These are phyloP conservation scores for Begonia fuchsioides DNA, from an alignment of 306 rosid species.

Conservation along the genomic window DNA sequence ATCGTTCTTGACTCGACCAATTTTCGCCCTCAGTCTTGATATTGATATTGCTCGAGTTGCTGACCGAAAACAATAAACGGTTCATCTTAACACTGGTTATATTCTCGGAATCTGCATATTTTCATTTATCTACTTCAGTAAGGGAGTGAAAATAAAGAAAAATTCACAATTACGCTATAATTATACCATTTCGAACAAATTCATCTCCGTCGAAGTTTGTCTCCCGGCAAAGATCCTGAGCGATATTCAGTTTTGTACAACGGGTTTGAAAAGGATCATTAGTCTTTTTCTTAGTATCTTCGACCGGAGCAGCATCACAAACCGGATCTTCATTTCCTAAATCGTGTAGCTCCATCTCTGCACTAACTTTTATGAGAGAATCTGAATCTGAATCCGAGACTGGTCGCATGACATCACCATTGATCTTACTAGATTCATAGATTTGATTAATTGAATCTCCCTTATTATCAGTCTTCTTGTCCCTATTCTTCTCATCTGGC, in stretches of 20 bases:
- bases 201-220: slow-evolving; percentile 10
- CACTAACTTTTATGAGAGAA: slow-evolving; percentile 12
- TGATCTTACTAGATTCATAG: neutral
- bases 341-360: slow-evolving; percentile 13
- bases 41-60: slow-evolving; percentile 2
- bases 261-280: slow-evolving; percentile 5
- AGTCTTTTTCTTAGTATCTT: slow-evolving; percentile 6
- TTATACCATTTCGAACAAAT: slow-evolving; percentile 31
- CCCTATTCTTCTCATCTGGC: too few relatives aligned
- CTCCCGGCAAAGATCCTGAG: slow-evolving; percentile 9
- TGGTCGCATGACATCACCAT: slow-evolving; percentile 10
- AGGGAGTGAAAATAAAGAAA: slow-evolving; percentile 9
- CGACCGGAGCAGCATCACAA: slow-evolving; percentile 11
- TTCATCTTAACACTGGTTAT: neutral
- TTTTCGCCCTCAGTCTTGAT: slow-evolving; percentile 11
- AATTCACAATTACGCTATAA: slow-evolving; percentile 3
- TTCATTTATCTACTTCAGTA: slow-evolving; percentile 4
- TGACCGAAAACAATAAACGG: slow-evolving; percentile 12
- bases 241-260: slow-evolving; percentile 9
- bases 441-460: too few relatives aligned
- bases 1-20: slow-evolving; percentile 10
- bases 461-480: too few relatives aligned
- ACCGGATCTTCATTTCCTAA: slow-evolving; percentile 13
- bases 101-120: slow-evolving; percentile 15
- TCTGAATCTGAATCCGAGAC: too few relatives aligned